These are phyloP conservation scores for Mucor plumbeus DNA, from an alignment of 371 early-diverging fungal species.

Conservation along the genomic window DNA sequence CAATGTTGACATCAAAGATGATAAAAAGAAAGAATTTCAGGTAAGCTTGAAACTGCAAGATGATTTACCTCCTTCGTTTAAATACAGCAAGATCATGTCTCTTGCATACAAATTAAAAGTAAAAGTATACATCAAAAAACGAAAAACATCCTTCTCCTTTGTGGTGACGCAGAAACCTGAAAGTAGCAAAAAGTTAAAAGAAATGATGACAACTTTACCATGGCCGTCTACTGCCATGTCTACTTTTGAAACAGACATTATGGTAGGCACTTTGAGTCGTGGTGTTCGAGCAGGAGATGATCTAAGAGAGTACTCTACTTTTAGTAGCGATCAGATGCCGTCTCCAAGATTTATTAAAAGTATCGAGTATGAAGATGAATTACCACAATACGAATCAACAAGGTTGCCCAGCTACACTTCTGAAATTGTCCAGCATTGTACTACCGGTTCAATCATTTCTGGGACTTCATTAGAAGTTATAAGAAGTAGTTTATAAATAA, in stretches of 20 bases:
- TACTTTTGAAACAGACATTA: constrained; percentile 12
- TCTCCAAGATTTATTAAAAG: constrained; percentile 18
- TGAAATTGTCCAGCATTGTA: not conserved
- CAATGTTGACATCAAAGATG: not conserved
- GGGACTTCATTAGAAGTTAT: not conserved
- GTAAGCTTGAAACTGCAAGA: constrained; percentile 3
- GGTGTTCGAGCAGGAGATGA: constrained; percentile 16
- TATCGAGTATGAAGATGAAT: constrained; percentile 16
- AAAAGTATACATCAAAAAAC: constrained; percentile 12
- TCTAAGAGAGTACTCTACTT: constrained; percentile 7
- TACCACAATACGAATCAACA: constrained; percentile 22
- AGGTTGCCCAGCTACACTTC: constrained; percentile 18
- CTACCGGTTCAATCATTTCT: not conserved
- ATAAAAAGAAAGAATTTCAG: not conserved
- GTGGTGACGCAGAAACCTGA: not conserved
- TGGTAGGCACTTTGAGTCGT: constrained; percentile 15
- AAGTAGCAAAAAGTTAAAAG: constrained; percentile 4
- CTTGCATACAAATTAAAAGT: constrained; percentile 18
- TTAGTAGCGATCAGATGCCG: not conserved
- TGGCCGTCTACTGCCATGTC: constrained; percentile 4
- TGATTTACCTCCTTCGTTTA: constrained; percentile 17
- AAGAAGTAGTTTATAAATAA: not conserved
- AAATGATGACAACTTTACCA: not conserved
- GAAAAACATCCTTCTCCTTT: not conserved
- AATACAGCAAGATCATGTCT: constrained; percentile 19